A percentile compares a stretch with the other conserved stretches of the same genome.
phyloP scores from a whole-genome alignment of 495 filamentous ascomycete species.

The Sphaerosporella brunnea region DNA sequence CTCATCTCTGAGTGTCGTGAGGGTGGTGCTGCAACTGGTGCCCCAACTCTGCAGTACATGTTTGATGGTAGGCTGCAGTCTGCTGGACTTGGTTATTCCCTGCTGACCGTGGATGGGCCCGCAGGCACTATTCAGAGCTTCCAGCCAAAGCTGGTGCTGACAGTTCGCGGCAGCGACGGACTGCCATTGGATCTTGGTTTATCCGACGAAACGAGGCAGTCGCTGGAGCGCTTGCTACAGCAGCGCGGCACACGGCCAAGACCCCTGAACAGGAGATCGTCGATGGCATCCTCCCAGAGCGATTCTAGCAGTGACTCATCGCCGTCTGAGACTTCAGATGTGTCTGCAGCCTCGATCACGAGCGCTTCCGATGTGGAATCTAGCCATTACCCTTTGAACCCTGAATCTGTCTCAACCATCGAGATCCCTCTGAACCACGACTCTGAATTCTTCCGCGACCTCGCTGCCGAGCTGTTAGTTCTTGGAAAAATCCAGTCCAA shows the following conservation, averaged over 20 bases:
- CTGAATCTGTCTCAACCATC: conserved; percentile 25
- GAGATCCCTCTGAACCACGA: conserved; percentile 51
- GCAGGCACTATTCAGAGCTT: conserved; percentile 29
- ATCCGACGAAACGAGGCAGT: conserved; percentile 35
- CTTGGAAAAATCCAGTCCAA: conserved; percentile 41
- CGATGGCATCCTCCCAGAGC: not conserved
- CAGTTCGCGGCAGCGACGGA: conserved; percentile 35
- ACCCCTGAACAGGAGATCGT: not conserved
- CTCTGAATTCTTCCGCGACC: conserved; percentile 47
- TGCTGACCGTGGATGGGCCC: not conserved
- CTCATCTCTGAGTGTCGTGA: conserved; percentile 28
- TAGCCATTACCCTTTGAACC: not conserved
- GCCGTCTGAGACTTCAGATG: not conserved
- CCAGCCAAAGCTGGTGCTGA: conserved; percentile 41
- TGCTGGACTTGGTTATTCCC: conserved; percentile 8
- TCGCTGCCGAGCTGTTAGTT: conserved; percentile 42
- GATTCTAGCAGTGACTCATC: not conserved
- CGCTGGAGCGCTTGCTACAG: conserved; percentile 34
- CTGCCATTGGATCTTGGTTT: conserved; percentile 38
- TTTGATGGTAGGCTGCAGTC: conserved; percentile 28
- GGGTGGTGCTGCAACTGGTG: conserved; percentile 1
- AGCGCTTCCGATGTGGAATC: not conserved
- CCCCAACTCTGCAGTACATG: conserved; percentile 30
- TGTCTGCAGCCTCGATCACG: not conserved
- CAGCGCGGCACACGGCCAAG: not conserved